Conservation (phyloP, 2,329 filamentous ascomycete genomes). For the Aureobasidium sp. region DNA sequence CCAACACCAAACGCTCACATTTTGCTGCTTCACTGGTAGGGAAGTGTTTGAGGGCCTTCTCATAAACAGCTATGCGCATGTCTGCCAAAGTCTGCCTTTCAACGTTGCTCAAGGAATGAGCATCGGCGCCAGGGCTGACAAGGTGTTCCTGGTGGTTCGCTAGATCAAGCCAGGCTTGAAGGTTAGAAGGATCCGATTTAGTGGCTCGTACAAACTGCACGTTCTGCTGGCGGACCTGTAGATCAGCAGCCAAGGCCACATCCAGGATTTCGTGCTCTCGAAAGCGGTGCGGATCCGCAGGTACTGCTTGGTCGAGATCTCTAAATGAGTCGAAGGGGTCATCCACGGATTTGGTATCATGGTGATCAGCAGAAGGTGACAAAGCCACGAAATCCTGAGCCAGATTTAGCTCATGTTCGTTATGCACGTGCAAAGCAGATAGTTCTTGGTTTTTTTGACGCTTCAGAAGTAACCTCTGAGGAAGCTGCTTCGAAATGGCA, state of each 20-base stretch:
- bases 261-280: background rate
- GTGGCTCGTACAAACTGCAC: constrained; percentile 55
- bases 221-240: constrained; percentile 40
- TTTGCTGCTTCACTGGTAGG: constrained; percentile 30
- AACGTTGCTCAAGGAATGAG: constrained; percentile 43
- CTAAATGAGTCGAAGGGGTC: background rate
- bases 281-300: background rate
- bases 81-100: constrained; percentile 64
- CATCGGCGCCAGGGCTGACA: constrained; percentile 42
- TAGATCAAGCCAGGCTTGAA: constrained; percentile 68
- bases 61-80: constrained; percentile 70
- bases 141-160: constrained; percentile 68
- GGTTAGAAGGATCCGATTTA: constrained; percentile 56
- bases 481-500: constrained; percentile 19
- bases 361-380: constrained; percentile 1
- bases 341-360: background rate
- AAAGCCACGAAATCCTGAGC: background rate
- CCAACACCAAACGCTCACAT: constrained; percentile 54
- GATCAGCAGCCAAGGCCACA: constrained; percentile 14
- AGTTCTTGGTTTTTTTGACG: constrained; percentile 40
- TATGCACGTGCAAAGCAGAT: constrained; percentile 10
- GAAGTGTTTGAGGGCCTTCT: constrained; percentile 61
- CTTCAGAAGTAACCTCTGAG: constrained; percentile 26
- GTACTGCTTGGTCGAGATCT: background rate
- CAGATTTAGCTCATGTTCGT: constrained; percentile 1